A percentile compares a stretch with the other conserved stretches of the same genome.
These are phyloP conservation scores for Trichocomaceae sp. DNA, from an alignment of 2,329 filamentous ascomycete species.

Conservation along the genomic window DNA sequence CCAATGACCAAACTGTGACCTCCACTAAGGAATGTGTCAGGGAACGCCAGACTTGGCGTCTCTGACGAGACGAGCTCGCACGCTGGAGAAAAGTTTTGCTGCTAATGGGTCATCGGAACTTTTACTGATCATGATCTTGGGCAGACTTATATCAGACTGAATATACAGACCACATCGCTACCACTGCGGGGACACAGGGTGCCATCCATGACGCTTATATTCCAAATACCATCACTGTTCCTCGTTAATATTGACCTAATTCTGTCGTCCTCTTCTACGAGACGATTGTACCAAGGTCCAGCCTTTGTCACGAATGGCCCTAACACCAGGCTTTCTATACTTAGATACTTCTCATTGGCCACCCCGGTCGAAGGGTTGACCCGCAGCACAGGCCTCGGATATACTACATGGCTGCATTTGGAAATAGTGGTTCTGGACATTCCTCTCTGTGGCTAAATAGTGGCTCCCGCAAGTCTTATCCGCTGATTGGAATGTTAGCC, in stretches of 20 bases:
- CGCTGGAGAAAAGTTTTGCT: too few species aligned
- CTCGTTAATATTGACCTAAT: conserved; percentile 2
- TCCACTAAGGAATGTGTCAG: neutral
- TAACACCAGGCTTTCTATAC: conserved; percentile 7
- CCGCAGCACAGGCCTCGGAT: conserved; percentile 24
- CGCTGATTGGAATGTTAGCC: conserved; percentile 21
- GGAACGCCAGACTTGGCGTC: conserved; percentile 1
- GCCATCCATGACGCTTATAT: conserved; percentile 32
- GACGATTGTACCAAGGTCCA: conserved; percentile 9
- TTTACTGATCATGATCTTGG: too few species aligned
- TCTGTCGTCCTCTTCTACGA: conserved; percentile 1
- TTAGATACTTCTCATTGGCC: conserved; percentile 16
- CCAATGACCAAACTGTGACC: conserved; percentile 13
- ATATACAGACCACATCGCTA: neutral
- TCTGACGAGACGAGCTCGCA: neutral
- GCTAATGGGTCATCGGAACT: neutral
- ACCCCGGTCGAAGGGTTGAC: conserved; percentile 16
- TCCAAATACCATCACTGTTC: conserved; percentile 1
- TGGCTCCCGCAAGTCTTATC: conserved; percentile 13
- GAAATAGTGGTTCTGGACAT: conserved; percentile 30
- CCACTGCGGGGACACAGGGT: neutral
- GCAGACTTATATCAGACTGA: too few species aligned
- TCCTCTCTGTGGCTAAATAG: conserved; percentile 26
- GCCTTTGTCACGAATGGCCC: conserved; percentile 3
- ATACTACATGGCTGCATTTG: conserved; percentile 23